Percentiles rank a stretch among this genome's conserved stretches.
phyloP scores from a whole-genome alignment of 345 rosid species.

The Boechera stricta region DNA sequence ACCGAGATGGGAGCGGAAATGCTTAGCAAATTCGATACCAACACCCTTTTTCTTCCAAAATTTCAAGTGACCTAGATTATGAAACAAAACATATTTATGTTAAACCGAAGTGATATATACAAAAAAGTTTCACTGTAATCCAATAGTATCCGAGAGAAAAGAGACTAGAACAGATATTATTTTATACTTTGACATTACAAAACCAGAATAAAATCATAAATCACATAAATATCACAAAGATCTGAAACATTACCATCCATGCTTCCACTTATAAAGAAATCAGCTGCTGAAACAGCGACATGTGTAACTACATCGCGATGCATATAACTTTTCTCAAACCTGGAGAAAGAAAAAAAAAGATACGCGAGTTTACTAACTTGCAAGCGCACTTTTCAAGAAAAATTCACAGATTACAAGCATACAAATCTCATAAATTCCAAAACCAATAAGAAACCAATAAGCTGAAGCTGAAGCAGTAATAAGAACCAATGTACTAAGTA shows the following conservation, averaged over 20 bases:
- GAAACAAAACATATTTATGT: neutral
- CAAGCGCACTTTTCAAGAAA: neutral
- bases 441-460: neutral
- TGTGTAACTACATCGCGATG: slow-evolving; percentile 96
- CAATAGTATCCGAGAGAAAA: neutral
- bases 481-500: neutral
- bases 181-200: slow-evolving; percentile 1
- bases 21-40: slow-evolving; percentile 97
- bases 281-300: slow-evolving; percentile 91
- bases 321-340: slow-evolving; percentile 99
- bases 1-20: slow-evolving; percentile 92
- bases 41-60: slow-evolving; percentile 93
- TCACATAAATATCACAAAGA: neutral
- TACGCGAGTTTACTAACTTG: neutral
- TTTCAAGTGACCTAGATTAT: slow-evolving; percentile 80
- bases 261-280: slow-evolving; percentile 92
- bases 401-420: neutral
- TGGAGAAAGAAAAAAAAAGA: slow-evolving; percentile 30
- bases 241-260: slow-evolving; percentile 65
- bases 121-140: neutral
- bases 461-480: neutral
- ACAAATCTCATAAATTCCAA: neutral
- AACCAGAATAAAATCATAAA: slow-evolving; percentile 10
- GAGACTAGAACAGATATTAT: neutral
- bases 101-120: neutral